Evolutionary conservation across 306 rosid genomes (phyloP).

Genomic region (Fagus sylvatica): DNA sequence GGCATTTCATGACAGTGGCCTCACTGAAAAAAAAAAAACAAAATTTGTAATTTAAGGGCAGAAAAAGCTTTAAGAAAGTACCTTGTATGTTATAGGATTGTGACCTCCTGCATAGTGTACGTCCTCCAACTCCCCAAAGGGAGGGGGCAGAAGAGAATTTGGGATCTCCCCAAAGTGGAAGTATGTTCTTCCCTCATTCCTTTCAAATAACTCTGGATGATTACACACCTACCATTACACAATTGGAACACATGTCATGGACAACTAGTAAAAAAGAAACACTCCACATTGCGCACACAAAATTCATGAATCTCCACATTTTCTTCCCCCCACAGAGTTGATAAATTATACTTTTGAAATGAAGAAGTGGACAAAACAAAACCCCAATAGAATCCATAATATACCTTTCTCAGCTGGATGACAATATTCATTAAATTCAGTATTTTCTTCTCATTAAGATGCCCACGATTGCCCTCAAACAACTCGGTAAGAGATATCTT

Average conservation of each 20-base stretch:
- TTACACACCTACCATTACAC: constrained; percentile 80
- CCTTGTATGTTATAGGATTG: constrained; percentile 80
- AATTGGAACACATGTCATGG: constrained; percentile 26
- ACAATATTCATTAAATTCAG: constrained; percentile 93
- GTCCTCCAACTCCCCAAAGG: constrained; percentile 95
- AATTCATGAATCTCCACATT: not conserved
- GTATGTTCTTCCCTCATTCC: constrained; percentile 93
- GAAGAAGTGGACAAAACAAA: not conserved
- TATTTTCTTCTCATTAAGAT: constrained; percentile 84
- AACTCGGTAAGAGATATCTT: constrained; percentile 95
- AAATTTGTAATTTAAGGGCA: not conserved
- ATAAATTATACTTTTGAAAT: constrained; percentile 1
- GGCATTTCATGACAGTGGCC: not conserved
- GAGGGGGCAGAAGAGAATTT: constrained; percentile 83
- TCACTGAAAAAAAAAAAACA: not conserved
- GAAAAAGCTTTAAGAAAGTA: constrained; percentile 32
- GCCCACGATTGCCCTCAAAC: constrained; percentile 90
- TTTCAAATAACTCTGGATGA: constrained; percentile 97
- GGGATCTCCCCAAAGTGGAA: constrained; percentile 79
- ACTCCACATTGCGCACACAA: constrained; percentile 6
- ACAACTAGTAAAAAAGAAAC: constrained; percentile 8
- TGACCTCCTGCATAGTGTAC: constrained; percentile 84
- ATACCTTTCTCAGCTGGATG: constrained; percentile 94
- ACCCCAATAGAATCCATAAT: constrained; percentile 10
- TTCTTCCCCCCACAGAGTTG: constrained; percentile 13